Conservation (phyloP, 2,329 filamentous ascomycete species). For the Orbilia javanica region DNA sequence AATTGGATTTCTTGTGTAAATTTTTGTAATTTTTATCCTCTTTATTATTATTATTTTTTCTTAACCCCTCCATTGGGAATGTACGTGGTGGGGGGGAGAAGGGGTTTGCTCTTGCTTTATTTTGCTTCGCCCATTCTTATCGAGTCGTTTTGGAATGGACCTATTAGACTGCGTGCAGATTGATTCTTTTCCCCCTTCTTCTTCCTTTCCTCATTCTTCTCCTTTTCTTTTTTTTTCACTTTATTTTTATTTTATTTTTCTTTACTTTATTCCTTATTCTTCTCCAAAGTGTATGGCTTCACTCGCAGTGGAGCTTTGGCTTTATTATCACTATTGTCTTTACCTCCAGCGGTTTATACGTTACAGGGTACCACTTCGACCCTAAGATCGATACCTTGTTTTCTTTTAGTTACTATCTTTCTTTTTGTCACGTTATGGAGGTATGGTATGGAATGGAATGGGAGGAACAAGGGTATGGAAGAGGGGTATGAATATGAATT, state of each 20-base stretch:
- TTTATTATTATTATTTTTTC: constrained; percentile 1
- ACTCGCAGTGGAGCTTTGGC: no score
- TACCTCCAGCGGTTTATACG: no score
- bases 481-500: no score
- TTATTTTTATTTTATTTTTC: not conserved
- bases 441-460: no score
- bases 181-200: not conserved
- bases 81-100: no score
- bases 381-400: no score
- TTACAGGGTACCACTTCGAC: no score
- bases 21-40: constrained; percentile 2
- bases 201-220: not conserved
- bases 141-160: constrained; percentile 1
- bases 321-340: no score
- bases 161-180: constrained; percentile 25
- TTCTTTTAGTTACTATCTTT: no score
- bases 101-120: not conserved
- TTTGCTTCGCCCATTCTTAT: not conserved
- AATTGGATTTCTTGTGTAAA: constrained; percentile 1
- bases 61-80: no score
- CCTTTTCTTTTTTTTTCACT: not conserved
- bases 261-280: not conserved
- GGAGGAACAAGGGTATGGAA: no score
- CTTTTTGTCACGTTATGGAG: no score
- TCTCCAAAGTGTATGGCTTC: not conserved